Percentiles rank a stretch among this genome's conserved stretches.
Evolutionary conservation across 495 filamentous ascomycete genomes (phyloP).

Genomic region (Penicillium ochrochloron): DNA sequence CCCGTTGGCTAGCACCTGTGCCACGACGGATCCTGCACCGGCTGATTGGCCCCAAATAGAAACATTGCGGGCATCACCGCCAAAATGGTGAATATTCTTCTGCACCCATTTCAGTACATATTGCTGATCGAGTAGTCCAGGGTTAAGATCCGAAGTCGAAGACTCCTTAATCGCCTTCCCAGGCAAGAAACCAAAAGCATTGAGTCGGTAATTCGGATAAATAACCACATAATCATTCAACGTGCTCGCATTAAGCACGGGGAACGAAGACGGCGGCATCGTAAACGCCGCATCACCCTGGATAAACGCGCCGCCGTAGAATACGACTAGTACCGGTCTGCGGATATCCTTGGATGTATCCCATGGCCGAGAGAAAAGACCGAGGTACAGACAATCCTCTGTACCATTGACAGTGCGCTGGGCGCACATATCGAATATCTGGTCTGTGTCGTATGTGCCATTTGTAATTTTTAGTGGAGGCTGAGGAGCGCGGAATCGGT

Average conservation of each 20-base stretch:
- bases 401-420: conserved; percentile 62
- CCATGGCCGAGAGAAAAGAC: conserved; percentile 63
- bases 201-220: conserved; percentile 60
- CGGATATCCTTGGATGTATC: conserved; percentile 31
- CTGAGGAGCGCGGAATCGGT: conserved; percentile 61
- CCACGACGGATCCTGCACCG: conserved; percentile 60
- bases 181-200: conserved; percentile 63
- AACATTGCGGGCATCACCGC: conserved; percentile 54
- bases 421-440: conserved; percentile 61
- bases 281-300: conserved; percentile 57
- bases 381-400: conserved; percentile 66
- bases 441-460: conserved; percentile 60
- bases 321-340: conserved; percentile 62
- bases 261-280: conserved; percentile 60
- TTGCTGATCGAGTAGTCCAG: conserved; percentile 55
- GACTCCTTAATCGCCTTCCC: conserved; percentile 55
- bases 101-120: conserved; percentile 60
- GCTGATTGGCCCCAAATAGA: conserved; percentile 60
- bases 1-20: conserved; percentile 55
- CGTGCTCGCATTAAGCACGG: conserved; percentile 54
- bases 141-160: conserved; percentile 52
- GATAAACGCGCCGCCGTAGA: conserved; percentile 67
- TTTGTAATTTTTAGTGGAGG: conserved; percentile 50
- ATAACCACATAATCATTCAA: conserved; percentile 56
- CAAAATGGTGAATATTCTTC: conserved; percentile 53